These are phyloP conservation scores for Allomyces macrogynus DNA, from an alignment of 192 early-diverging fungal species.

Conservation along the genomic window DNA sequence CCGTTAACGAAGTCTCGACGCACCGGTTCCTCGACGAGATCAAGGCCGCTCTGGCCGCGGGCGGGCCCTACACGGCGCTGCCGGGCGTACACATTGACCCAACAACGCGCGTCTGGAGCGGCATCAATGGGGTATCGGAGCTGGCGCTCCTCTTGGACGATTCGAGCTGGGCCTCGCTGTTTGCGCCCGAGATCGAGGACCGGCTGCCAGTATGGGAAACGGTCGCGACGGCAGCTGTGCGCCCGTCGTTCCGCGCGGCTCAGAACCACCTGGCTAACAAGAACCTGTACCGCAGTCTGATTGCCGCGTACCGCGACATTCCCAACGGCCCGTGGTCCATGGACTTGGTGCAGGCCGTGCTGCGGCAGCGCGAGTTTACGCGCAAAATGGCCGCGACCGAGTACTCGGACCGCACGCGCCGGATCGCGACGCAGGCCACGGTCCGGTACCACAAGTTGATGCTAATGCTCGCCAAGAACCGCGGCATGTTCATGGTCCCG, in stretches of 20 bases:
- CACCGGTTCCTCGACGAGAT: constrained; percentile 12
- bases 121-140: constrained; percentile 2
- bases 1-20: constrained; percentile 7
- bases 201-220: constrained; percentile 1
- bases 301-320: constrained; percentile 19
- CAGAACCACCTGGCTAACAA: background rate
- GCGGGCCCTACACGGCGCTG: background rate
- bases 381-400: constrained; percentile 19
- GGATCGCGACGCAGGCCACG: constrained; percentile 11
- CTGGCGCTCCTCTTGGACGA: background rate
- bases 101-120: background rate
- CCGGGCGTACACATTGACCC: background rate
- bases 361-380: constrained; percentile 28
- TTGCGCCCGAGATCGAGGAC: background rate
- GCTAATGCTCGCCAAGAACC: constrained; percentile 16
- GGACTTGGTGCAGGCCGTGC: constrained; percentile 25
- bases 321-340: constrained; percentile 13
- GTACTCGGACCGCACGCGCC: constrained; percentile 12
- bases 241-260: background rate
- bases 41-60: background rate
- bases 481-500: constrained; percentile 22
- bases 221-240: constrained; percentile 3
- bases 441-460: constrained; percentile 25
- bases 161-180: background rate
- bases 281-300: constrained; percentile 5